These are phyloP conservation scores for Blepharisma japonicum DNA, from an alignment of 73 alveolate genomes.

Conservation along the genomic window DNA sequence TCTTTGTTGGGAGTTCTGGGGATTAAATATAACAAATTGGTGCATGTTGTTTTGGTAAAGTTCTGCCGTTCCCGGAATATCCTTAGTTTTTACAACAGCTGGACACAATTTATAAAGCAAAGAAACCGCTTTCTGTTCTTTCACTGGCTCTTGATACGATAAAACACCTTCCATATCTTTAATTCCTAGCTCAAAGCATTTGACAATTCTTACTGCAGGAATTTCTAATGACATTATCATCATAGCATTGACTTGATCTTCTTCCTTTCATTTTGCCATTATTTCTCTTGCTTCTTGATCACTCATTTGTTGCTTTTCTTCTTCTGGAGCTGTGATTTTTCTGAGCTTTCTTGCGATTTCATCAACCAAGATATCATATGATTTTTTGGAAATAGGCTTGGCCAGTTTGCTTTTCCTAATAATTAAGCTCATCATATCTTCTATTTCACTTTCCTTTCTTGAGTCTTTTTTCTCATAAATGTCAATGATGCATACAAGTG, in stretches of 20 bases:
- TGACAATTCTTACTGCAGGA: not conserved
- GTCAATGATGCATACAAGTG: too few relatives aligned
- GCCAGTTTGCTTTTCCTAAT: too few relatives aligned
- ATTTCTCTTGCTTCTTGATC: too few relatives aligned
- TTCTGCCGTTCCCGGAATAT: conserved; percentile 3
- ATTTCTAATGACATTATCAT: conserved; percentile 3
- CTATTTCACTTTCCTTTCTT: too few relatives aligned
- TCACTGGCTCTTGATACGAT: not conserved
- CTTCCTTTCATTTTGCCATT: not conserved
- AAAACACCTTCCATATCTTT: conserved; percentile 22
- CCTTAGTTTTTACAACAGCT: not conserved
- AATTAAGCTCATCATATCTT: too few relatives aligned
- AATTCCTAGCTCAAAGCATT: conserved; percentile 17
- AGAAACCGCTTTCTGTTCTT: not conserved
- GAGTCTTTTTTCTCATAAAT: too few relatives aligned
- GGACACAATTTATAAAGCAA: not conserved
- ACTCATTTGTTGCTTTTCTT: too few relatives aligned
- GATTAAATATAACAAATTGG: not conserved
- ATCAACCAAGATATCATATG: too few relatives aligned
- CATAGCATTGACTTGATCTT: not conserved
- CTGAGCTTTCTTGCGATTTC: too few relatives aligned
- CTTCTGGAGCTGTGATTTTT: too few relatives aligned
- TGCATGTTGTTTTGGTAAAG: conserved; percentile 6
- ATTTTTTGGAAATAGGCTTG: too few relatives aligned
- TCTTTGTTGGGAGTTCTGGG: too few relatives aligned